These are phyloP conservation scores for Lachancea dasiensis DNA, from an alignment of 805 yeast genomes.

Conservation along the genomic window DNA sequence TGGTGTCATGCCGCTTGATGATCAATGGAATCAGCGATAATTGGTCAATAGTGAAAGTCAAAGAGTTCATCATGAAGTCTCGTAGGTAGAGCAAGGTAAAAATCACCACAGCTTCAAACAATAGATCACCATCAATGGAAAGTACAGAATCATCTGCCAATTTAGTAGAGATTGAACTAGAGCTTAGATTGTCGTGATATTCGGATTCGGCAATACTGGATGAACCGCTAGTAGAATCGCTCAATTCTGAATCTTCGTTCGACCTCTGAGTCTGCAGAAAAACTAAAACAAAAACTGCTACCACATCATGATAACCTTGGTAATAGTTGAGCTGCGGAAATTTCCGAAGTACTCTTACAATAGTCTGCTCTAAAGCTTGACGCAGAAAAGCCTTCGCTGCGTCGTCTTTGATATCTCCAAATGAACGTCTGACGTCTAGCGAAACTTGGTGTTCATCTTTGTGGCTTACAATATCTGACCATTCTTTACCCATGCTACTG, in stretches of 20 bases:
- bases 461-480: conserved; percentile 33
- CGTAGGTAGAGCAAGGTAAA: conserved; percentile 60
- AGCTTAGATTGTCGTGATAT: conserved; percentile 10
- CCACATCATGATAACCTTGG: conserved; percentile 91
- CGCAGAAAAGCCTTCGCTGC: conserved; percentile 22
- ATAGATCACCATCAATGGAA: conserved; percentile 24
- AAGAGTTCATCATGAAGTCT: conserved; percentile 76
- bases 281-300: conserved; percentile 55
- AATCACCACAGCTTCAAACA: conserved; percentile 44
- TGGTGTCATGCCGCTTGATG: conserved; percentile 43
- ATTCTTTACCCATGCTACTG: background rate
- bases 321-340: conserved; percentile 67
- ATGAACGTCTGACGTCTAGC: conserved; percentile 73
- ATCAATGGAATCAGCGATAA: conserved; percentile 61
- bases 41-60: conserved; percentile 62
- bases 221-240: conserved; percentile 20
- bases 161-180: conserved; percentile 17
- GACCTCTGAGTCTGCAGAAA: conserved; percentile 27
- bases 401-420: conserved; percentile 32
- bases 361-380: conserved; percentile 31
- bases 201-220: conserved; percentile 9
- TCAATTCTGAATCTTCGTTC: conserved; percentile 12
- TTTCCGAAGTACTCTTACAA: conserved; percentile 50
- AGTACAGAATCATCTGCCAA: conserved; percentile 11
- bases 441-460: conserved; percentile 72